Evolutionary conservation across 2,329 filamentous ascomycete genomes (phyloP), one percentile per base, ranked within the genome.

Genomic region (Nemania sp.): DNA sequence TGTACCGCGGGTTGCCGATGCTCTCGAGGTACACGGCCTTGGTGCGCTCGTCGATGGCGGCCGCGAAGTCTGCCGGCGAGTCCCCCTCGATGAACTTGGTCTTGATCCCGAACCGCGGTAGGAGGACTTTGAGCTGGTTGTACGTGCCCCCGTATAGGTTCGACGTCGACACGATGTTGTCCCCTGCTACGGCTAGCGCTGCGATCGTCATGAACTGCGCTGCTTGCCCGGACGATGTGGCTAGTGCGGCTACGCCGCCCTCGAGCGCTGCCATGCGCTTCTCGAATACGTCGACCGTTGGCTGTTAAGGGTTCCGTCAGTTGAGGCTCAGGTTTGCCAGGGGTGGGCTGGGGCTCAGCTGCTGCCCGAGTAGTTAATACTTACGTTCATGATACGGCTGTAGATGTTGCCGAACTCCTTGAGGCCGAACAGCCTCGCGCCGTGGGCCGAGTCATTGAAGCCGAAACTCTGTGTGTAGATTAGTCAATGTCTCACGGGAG

Each of bases 351-450:
- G n/a, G n/a, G n/a, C n/a, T n/a, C n/a, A n/a, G n/a, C n/a, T n/a
- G n/a, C n/a, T n/a, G n/a, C n/a, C n/a, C n/a, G n/a, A n/a, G n/a
- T n/a, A n/a, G n/a, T n/a, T n/a, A n/a, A n/a, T n/a, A 52, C 60
- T 51, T 68, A 91, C 89, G 75, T 97, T 97, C 88, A 90, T 91
- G 66, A 99, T 91, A 61, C 94, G 90, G 72, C 88, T 94, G 81
- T 99, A 99, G 73, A 97, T 96, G 77, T 97, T 97, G 75, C 92
- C 94, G 67, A 90, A 89, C 76, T 97, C 91, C 78, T 97, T 95
- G 73, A 99, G 89, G 70, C 91, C 90, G 70, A 99, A 99, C 36
- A 99, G 86, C 72, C 91, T 86, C 51, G 94, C 94, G 58, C 91
- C 94, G 68, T 97, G 94, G 44, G 91, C 93, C 46, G 91, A 96